Conservation (phyloP, 148 eudicot genomes). For the Vaccinium myrtillus region DNA sequence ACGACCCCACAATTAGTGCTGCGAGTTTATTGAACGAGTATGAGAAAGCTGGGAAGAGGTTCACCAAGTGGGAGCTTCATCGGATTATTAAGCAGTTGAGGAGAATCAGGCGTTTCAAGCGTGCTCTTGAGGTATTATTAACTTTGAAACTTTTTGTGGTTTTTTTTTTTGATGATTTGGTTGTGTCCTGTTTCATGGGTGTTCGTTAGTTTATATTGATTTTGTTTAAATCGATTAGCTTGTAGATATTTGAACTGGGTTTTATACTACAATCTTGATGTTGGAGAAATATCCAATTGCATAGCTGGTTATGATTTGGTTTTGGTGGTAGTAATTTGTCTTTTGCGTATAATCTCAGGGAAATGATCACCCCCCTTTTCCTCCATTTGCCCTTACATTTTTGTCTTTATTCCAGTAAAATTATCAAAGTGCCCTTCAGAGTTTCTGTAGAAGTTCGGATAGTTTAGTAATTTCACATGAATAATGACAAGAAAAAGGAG, state of each 20-base stretch:
- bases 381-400: too few relatives aligned
- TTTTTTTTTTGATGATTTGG: too few relatives aligned
- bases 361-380: too few relatives aligned
- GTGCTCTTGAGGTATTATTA: constrained; percentile 75
- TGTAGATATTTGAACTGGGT: neutral
- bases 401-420: too few relatives aligned
- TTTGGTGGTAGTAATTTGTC: neutral
- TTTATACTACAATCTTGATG: neutral
- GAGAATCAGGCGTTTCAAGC: constrained; percentile 50
- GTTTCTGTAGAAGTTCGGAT: too few relatives aligned
- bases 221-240: constrained; percentile 3
- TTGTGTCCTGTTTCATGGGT: too few relatives aligned
- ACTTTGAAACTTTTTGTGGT: neutral
- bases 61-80: constrained; percentile 81
- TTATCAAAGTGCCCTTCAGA: too few relatives aligned
- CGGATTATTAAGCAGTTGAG: constrained; percentile 73
- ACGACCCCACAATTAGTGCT: constrained; percentile 43
- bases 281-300: neutral
- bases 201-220: too few relatives aligned
- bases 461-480: too few relatives aligned
- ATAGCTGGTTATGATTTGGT: neutral
- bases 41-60: constrained; percentile 59
- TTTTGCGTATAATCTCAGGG: too few relatives aligned
- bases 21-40: constrained; percentile 49
- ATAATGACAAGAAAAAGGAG: too few relatives aligned